These are phyloP conservation scores for Sugiyamaella xylanicola DNA, from an alignment of 1,139 yeast species.

Conservation along the genomic window DNA sequence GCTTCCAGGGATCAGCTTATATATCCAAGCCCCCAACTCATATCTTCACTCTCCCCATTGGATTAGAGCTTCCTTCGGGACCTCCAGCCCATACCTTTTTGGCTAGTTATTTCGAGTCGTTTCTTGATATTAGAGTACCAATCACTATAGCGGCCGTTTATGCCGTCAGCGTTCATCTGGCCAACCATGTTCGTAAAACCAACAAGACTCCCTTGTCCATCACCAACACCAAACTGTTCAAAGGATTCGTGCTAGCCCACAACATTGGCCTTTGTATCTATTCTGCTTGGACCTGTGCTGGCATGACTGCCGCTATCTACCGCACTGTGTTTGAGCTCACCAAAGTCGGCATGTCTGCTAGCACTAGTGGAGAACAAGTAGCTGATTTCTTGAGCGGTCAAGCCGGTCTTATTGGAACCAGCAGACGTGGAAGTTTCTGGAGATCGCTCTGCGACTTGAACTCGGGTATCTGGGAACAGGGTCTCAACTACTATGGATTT, in stretches of 20 bases:
- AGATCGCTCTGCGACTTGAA: slow-evolving; percentile 64
- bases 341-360: slow-evolving; percentile 24
- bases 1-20: slow-evolving; percentile 27
- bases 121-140: slow-evolving; percentile 52
- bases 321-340: slow-evolving; percentile 35
- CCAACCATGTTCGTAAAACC: slow-evolving; percentile 51
- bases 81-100: slow-evolving; percentile 36
- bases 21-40: slow-evolving; percentile 36
- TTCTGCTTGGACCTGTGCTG: slow-evolving; percentile 72
- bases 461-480: slow-evolving; percentile 60
- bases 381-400: slow-evolving; percentile 41
- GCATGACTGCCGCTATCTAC: slow-evolving; percentile 60
- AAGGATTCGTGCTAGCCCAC: slow-evolving; percentile 60
- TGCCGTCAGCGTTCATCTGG: slow-evolving; percentile 59
- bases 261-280: slow-evolving; percentile 64
- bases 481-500: slow-evolving; percentile 63
- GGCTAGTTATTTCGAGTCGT: slow-evolving; percentile 39
- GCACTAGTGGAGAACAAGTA: slow-evolving; percentile 23
- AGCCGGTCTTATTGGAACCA: slow-evolving; percentile 26
- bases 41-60: slow-evolving; percentile 37
- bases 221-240: slow-evolving; percentile 53
- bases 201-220: slow-evolving; percentile 58
- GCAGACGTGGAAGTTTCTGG: slow-evolving; percentile 48
- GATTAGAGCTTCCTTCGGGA: slow-evolving; percentile 36
- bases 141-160: slow-evolving; percentile 61